Percentiles rank a stretch among this genome's conserved stretches.
phyloP scores from a whole-genome alignment of 2,329 filamentous ascomycete genomes.

The Trichoderma semiorbis region DNA sequence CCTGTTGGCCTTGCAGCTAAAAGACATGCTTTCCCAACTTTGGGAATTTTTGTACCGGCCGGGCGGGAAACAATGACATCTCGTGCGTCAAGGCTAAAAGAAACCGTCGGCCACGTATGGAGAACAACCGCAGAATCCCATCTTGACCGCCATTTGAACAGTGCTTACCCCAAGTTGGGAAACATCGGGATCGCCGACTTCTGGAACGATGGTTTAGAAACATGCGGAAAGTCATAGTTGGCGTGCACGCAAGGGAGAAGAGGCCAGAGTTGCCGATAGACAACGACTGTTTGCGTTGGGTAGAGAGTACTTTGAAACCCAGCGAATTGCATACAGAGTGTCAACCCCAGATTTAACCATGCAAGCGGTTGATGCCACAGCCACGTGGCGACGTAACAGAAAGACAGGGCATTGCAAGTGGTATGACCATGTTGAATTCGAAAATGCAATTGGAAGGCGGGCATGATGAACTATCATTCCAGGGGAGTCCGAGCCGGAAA shows the following conservation, averaged over 20 bases:
- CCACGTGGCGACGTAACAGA: slow-evolving; percentile 19
- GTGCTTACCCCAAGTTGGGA: neutral
- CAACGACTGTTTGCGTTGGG: neutral
- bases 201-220: neutral
- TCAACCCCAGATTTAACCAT: slow-evolving; percentile 15
- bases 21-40: neutral
- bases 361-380: slow-evolving; percentile 8
- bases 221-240: neutral
- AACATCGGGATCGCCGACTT: neutral
- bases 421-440: slow-evolving; percentile 10
- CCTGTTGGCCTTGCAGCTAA: neutral
- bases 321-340: slow-evolving; percentile 8
- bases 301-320: neutral
- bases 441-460: slow-evolving; percentile 12
- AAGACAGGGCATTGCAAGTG: slow-evolving; percentile 6
- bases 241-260: neutral
- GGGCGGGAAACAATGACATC: neutral
- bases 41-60: neutral
- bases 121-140: neutral
- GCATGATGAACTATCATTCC: neutral
- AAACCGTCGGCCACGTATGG: neutral
- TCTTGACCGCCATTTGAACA: slow-evolving; percentile 10
- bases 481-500: slow-evolving; percentile 8
- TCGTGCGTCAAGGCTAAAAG: neutral
- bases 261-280: neutral